Percentiles rank a stretch among this genome's conserved stretches.
Conservation (phyloP, 331 rosid species). For the Pyracantha coccinea region DNA sequence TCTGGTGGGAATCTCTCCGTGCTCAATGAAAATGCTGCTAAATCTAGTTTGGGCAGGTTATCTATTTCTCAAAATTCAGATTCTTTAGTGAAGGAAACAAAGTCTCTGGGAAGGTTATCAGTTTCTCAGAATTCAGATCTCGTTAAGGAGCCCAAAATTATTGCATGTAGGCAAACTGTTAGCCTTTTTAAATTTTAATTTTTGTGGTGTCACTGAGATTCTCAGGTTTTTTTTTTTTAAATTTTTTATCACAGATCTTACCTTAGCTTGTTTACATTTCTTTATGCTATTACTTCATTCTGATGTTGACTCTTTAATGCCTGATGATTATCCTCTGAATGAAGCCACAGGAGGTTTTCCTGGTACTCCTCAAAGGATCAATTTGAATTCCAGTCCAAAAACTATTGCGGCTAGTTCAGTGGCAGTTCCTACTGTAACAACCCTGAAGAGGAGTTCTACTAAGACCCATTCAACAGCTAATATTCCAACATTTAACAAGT, state of each 20-base stretch:
- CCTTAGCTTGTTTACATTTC: background rate
- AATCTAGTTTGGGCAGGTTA: conserved; percentile 42
- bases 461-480: conserved; percentile 52
- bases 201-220: background rate
- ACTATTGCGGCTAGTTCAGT: conserved; percentile 49
- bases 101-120: conserved; percentile 81
- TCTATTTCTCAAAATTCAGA: conserved; percentile 78
- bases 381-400: conserved; percentile 59
- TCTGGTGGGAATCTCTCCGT: conserved; percentile 55
- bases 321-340: conserved; percentile 24
- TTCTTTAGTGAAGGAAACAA: conserved; percentile 67
- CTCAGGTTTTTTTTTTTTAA: conserved; percentile 2
- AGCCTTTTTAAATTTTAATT: background rate
- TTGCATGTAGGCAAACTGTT: conserved; percentile 54
- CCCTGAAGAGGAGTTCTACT: conserved; percentile 56
- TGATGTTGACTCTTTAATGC: conserved; percentile 26
- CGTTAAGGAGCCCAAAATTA: conserved; percentile 64
- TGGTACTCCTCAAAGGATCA: conserved; percentile 79
- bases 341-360: conserved; percentile 91
- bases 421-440: conserved; percentile 43
- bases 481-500: conserved; percentile 45
- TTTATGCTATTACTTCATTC: background rate
- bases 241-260: background rate
- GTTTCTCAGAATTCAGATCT: conserved; percentile 83
- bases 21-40: conserved; percentile 55